phyloP scores from a whole-genome alignment of 1,139 yeast genomes.

The Yamadazyma spencermartinsiae region DNA sequence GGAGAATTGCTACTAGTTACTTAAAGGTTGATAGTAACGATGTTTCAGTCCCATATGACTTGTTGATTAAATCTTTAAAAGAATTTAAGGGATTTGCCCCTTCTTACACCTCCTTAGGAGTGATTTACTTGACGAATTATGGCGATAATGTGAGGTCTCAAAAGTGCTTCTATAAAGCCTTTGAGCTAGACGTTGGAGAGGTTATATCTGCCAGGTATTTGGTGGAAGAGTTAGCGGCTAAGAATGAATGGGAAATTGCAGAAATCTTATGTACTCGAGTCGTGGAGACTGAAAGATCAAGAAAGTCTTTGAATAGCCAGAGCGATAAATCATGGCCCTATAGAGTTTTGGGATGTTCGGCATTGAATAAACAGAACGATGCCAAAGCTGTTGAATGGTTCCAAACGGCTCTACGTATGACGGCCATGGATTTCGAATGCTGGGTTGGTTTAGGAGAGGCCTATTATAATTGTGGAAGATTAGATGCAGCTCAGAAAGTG shows the following conservation, averaged over 20 bases:
- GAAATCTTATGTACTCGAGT: slow-evolving; percentile 68
- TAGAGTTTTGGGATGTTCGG: slow-evolving; percentile 78
- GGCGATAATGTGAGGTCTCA: slow-evolving; percentile 69
- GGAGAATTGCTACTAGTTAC: slow-evolving; percentile 73
- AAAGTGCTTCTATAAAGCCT: slow-evolving; percentile 86
- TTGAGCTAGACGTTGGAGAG: slow-evolving; percentile 81
- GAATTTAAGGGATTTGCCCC: slow-evolving; percentile 67
- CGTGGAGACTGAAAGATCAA: slow-evolving; percentile 62
- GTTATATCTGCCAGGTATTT: slow-evolving; percentile 71
- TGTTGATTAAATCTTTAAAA: slow-evolving; percentile 63
- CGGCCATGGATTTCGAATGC: slow-evolving; percentile 67
- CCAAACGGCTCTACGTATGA: slow-evolving; percentile 77
- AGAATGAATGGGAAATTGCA: slow-evolving; percentile 83
- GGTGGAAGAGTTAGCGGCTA: slow-evolving; percentile 64
- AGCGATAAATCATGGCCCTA: slow-evolving; percentile 75
- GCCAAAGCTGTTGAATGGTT: slow-evolving; percentile 85
- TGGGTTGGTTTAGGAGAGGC: slow-evolving; percentile 98
- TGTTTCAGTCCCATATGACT: slow-evolving; percentile 47
- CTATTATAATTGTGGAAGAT: slow-evolving; percentile 77
- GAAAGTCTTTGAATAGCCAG: slow-evolving; percentile 46
- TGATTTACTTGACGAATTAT: slow-evolving; percentile 57
- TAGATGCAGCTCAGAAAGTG: slow-evolving; percentile 84
- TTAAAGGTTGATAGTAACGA: slow-evolving; percentile 22
- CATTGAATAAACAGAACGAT: slow-evolving; percentile 71
- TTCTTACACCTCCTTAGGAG: slow-evolving; percentile 78